Percentiles rank a stretch among this genome's conserved stretches.
phyloP scores from a whole-genome alignment of 148 eudicot species.

The Dianthus caryophyllus region DNA sequence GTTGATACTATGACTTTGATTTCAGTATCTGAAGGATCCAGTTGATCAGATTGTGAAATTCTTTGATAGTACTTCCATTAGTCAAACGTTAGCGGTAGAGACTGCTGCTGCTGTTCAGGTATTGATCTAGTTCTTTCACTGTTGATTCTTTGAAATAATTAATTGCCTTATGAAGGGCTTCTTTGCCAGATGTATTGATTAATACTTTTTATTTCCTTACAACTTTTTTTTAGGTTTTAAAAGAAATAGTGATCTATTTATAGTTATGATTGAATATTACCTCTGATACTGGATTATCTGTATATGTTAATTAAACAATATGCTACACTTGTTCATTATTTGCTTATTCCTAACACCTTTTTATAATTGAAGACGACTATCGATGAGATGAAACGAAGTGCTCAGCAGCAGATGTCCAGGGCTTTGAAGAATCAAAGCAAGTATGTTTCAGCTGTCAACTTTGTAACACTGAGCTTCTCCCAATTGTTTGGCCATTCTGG shows the following conservation, averaged over 20 bases:
- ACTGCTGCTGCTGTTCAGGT: slow-evolving; percentile 99
- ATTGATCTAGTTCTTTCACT: slow-evolving; percentile 4
- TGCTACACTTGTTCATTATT: background rate
- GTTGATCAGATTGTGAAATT: slow-evolving; percentile 73
- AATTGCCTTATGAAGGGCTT: background rate
- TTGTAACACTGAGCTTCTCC: background rate
- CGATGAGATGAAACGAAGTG: slow-evolving; percentile 90
- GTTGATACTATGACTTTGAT: slow-evolving; percentile 12
- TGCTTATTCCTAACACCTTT: slow-evolving; percentile 13
- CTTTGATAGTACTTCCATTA: slow-evolving; percentile 69
- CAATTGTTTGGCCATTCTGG: background rate
- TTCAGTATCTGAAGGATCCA: slow-evolving; percentile 88
- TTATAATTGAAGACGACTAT: slow-evolving; percentile 57
- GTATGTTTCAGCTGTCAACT: slow-evolving; percentile 30
- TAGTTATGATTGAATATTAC: background rate
- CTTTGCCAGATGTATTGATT: background rate
- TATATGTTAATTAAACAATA: background rate
- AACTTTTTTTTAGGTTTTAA: background rate
- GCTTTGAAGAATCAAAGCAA: slow-evolving; percentile 82
- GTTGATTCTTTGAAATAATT: slow-evolving; percentile 8
- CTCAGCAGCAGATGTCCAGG: slow-evolving; percentile 75
- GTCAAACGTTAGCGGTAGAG: slow-evolving; percentile 84
- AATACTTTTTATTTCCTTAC: background rate
- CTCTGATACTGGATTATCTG: background rate
- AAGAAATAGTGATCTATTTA: background rate